A percentile compares a stretch with the other conserved stretches of the same genome.
These are phyloP conservation scores for Fusarium sp. DNA, from an alignment of 2,329 filamentous ascomycete species.

Conservation along the genomic window DNA sequence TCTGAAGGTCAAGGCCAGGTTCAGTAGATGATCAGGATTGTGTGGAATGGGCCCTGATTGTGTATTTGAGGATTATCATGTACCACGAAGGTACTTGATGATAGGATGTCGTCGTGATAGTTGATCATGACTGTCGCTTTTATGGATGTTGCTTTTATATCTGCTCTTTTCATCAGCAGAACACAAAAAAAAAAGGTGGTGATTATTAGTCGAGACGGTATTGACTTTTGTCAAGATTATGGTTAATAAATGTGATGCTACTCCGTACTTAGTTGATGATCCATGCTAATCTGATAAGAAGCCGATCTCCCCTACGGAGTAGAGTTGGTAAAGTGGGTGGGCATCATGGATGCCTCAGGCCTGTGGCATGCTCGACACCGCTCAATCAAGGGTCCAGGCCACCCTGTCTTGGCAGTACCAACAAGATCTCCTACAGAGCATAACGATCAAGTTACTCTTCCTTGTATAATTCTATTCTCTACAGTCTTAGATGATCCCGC, in stretches of 20 bases:
- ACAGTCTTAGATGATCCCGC: slow-evolving; percentile 13
- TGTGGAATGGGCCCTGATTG: not conserved
- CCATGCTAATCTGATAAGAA: slow-evolving; percentile 10
- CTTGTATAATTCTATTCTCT: not conserved
- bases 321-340: slow-evolving; percentile 23
- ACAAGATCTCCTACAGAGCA: slow-evolving; percentile 11
- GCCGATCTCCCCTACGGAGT: slow-evolving; percentile 5
- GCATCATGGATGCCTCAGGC: slow-evolving; percentile 37
- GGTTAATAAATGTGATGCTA: not conserved
- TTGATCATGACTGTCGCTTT: not conserved
- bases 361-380: slow-evolving; percentile 14
- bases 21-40: not conserved
- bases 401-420: slow-evolving; percentile 30
- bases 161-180: not conserved
- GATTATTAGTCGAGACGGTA: not conserved
- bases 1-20: not conserved
- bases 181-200: too few species aligned
- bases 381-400: slow-evolving; percentile 25
- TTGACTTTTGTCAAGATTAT: not conserved
- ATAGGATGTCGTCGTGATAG: not conserved
- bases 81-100: not conserved
- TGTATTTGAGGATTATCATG: not conserved
- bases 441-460: slow-evolving; percentile 9
- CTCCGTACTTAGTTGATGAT: not conserved
- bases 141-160: not conserved